Percentiles rank a stretch among this genome's conserved stretches.
Conservation (phyloP, 257 asterid genomes). For the Solanum rostratum region DNA sequence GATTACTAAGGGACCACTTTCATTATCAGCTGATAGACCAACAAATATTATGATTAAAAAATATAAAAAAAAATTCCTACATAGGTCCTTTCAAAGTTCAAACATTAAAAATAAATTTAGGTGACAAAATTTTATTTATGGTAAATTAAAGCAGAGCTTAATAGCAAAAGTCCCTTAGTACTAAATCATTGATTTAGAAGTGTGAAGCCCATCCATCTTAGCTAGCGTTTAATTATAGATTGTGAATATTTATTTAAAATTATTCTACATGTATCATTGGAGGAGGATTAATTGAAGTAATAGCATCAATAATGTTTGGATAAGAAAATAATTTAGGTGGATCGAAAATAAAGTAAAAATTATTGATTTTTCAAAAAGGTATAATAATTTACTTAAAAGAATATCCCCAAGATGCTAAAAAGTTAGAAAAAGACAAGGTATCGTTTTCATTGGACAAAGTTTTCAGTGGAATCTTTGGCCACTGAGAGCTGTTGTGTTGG, state of each 20-base stretch:
- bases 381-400: neutral
- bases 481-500: neutral
- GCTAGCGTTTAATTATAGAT: too few species aligned
- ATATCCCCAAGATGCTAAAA: neutral
- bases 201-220: too few species aligned
- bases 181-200: too few species aligned
- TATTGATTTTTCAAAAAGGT: neutral
- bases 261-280: too few species aligned
- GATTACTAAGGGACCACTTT: neutral
- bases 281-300: neutral
- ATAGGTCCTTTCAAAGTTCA: too few species aligned
- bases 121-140: too few species aligned
- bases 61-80: too few species aligned
- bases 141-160: too few species aligned
- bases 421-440: neutral
- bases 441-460: neutral
- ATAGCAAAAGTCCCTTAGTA: too few species aligned
- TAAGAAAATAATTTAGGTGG: neutral
- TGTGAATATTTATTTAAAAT: too few species aligned
- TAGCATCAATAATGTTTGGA: neutral
- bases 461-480: neutral
- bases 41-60: neutral
- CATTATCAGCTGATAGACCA: neutral
- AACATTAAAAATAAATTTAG: too few species aligned
- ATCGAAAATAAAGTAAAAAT: too few species aligned